Conservation (phyloP, 352 stramenopile species). For the Pythium rishiriense region DNA sequence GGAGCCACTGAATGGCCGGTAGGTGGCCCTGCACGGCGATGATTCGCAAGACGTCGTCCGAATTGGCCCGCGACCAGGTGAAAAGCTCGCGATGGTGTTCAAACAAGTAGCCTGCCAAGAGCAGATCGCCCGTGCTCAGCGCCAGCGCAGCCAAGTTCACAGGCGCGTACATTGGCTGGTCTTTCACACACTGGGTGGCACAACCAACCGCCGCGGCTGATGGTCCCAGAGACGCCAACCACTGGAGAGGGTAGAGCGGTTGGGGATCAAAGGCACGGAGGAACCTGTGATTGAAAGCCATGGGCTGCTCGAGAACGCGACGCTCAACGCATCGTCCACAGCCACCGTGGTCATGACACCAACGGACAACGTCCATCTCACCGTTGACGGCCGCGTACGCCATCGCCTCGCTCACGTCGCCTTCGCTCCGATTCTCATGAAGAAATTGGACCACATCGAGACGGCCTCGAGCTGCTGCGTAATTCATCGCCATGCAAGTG, state of each 20-base stretch:
- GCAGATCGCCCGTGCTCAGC: not conserved
- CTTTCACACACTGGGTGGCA: not conserved
- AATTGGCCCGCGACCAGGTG: not conserved
- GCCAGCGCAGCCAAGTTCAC: not conserved
- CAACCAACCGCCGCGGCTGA: not conserved
- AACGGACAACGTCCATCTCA: constrained; percentile 27
- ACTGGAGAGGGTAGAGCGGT: not conserved
- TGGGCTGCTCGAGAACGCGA: not conserved
- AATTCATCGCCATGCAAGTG: constrained; percentile 33
- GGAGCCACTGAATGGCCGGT: not conserved
- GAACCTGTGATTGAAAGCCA: not conserved
- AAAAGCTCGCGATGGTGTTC: not conserved
- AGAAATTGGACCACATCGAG: constrained; percentile 44
- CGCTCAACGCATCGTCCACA: not conserved
- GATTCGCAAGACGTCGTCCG: not conserved
- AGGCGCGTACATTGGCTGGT: not conserved
- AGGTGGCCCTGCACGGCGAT: not conserved
- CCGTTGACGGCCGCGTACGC: constrained; percentile 40
- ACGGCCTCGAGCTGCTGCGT: constrained; percentile 43
- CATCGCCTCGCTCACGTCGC: constrained; percentile 40
- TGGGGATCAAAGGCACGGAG: not conserved
- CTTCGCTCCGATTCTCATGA: constrained; percentile 34
- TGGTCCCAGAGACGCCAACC: not conserved
- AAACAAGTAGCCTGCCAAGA: not conserved
- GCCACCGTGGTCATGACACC: not conserved